These are phyloP conservation scores for Thymus mandschuricus DNA, from an alignment of 257 asterid species.

Conservation along the genomic window DNA sequence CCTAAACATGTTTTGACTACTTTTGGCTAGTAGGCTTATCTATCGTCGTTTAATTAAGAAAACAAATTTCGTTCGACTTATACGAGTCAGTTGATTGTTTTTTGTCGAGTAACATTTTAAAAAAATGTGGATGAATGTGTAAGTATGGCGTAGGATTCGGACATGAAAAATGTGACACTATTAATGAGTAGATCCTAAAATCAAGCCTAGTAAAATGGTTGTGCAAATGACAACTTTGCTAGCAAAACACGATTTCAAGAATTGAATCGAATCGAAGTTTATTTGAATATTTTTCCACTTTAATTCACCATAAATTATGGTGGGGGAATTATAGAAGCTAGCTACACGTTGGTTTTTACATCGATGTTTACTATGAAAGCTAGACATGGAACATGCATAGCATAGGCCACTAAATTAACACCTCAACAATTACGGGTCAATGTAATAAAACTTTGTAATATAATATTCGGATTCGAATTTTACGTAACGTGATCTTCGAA, in stretches of 20 bases:
- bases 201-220: slow-evolving; percentile 44
- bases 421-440: neutral
- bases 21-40: too few species aligned
- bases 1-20: too few species aligned
- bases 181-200: neutral
- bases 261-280: neutral
- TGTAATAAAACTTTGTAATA: too few species aligned
- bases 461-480: too few species aligned
- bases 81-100: too few species aligned
- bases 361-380: neutral
- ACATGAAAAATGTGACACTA: neutral
- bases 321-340: neutral
- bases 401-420: neutral
- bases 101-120: too few species aligned
- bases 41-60: too few species aligned
- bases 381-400: slow-evolving; percentile 3
- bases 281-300: neutral
- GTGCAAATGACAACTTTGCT: slow-evolving; percentile 25
- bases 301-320: neutral
- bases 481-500: too few species aligned
- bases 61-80: too few species aligned
- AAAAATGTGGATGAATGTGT: too few species aligned
- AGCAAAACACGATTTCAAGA: neutral
- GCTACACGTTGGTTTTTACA: neutral
- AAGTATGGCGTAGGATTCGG: too few species aligned